Conservation (phyloP, 371 early-diverging fungal genomes). For the Mucor indicus region DNA sequence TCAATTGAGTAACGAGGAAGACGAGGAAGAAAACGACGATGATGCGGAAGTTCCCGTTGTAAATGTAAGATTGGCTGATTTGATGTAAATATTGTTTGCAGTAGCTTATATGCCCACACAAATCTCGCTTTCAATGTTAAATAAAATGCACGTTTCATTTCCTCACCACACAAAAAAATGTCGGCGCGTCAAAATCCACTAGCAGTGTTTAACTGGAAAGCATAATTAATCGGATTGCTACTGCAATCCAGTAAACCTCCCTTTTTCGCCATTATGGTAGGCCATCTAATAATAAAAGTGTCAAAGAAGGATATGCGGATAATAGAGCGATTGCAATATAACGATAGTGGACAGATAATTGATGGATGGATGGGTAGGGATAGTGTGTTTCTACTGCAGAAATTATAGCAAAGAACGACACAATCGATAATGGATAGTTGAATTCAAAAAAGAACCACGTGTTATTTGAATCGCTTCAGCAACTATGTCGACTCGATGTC, state of each 20-base stretch:
- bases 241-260: conserved; percentile 5
- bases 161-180: no score
- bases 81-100: background rate
- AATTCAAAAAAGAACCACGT: background rate
- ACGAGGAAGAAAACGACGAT: background rate
- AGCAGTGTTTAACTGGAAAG: no score
- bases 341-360: no score
- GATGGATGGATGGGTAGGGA: conserved; percentile 12
- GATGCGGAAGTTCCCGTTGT: background rate
- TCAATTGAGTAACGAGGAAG: background rate
- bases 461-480: background rate
- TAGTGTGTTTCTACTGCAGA: no score
- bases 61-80: conserved; percentile 2
- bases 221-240: background rate
- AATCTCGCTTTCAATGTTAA: background rate
- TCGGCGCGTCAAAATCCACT: no score
- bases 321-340: background rate
- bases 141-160: no score
- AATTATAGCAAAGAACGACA: no score
- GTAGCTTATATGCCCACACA: no score
- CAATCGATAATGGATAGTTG: no score
- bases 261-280: conserved; percentile 19
- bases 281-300: background rate
- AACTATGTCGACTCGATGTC: background rate
- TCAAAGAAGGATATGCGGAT: background rate